Conservation (phyloP, 768 basidiomycete genomes). For the Rhodotorula taiwanensis region DNA sequence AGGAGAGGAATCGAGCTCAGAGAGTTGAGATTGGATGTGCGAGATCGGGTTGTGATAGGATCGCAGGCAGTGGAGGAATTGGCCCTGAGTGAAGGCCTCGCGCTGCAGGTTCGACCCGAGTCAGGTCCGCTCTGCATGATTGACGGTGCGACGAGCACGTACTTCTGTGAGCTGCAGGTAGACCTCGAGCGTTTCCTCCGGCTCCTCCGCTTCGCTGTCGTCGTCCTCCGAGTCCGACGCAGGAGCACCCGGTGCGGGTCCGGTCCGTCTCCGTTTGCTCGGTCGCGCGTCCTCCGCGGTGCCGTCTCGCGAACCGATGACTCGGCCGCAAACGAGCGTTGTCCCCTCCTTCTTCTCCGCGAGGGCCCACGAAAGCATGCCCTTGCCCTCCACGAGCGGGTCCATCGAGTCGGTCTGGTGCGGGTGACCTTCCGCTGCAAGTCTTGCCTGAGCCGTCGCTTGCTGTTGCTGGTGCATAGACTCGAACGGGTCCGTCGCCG, state of each 20-base stretch:
- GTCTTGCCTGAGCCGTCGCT: too few species aligned
- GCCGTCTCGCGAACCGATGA: not conserved
- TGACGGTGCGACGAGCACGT: not conserved
- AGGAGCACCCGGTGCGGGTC: not conserved
- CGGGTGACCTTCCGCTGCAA: too few species aligned
- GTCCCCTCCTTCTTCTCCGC: slow-evolving; percentile 36
- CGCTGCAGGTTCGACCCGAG: slow-evolving; percentile 16
- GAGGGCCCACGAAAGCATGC: slow-evolving; percentile 37
- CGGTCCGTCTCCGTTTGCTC: slow-evolving; percentile 1
- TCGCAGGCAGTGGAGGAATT: slow-evolving; percentile 34
- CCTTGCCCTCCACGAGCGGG: slow-evolving; percentile 35
- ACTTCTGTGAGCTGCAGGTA: slow-evolving; percentile 36
- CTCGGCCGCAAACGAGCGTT: slow-evolving; percentile 28
- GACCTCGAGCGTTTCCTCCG: slow-evolving; percentile 34
- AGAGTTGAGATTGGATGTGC: slow-evolving; percentile 17
- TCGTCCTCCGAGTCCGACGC: slow-evolving; percentile 12
- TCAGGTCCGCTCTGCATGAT: too few species aligned
- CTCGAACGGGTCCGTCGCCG: slow-evolving; percentile 36
- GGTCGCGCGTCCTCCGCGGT: slow-evolving; percentile 6
- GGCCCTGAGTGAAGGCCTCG: slow-evolving; percentile 31
- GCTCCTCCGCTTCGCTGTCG: slow-evolving; percentile 22
- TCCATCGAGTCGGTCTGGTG: not conserved
- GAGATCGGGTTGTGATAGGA: slow-evolving; percentile 30
- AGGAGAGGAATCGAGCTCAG: slow-evolving; percentile 23
- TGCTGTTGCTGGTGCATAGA: slow-evolving; percentile 11